Evolutionary conservation across 2,329 filamentous ascomycete species (phyloP).

Genomic region (Cryphonectria parasitica): DNA sequence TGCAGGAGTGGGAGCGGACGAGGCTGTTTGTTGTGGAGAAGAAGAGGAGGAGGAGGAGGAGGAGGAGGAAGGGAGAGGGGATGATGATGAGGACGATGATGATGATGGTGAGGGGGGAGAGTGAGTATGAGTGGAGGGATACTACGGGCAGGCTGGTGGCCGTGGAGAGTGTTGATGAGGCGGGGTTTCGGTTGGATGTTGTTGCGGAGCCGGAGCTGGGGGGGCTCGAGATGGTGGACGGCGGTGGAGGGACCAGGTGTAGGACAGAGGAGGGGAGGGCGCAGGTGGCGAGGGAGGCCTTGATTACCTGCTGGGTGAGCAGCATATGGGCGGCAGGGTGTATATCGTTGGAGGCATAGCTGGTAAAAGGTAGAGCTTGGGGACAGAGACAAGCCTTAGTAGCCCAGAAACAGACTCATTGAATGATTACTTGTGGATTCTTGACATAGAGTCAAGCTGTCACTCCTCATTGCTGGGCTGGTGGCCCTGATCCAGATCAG

Average conservation of each 20-base stretch:
- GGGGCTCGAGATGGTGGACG: background rate
- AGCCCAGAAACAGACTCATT: no score
- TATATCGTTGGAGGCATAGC: background rate
- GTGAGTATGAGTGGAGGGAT: background rate
- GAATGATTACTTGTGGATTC: no score
- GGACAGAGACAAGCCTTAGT: no score
- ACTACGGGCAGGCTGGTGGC: background rate
- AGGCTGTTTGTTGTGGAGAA: background rate
- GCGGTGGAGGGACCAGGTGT: no score
- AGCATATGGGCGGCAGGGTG: background rate
- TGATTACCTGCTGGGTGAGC: background rate
- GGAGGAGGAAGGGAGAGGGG: background rate
- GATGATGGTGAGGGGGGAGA: no score
- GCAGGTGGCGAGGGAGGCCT: background rate
- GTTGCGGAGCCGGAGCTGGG: background rate
- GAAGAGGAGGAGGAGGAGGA: background rate
- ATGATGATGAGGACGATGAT: background rate
- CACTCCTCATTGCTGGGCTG: no score
- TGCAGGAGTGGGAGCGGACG: background rate
- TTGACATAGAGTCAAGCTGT: no score
- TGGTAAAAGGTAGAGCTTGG: no score
- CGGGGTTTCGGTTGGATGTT: background rate
- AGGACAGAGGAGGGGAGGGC: background rate
- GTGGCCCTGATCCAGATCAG: no score
- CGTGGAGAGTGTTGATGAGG: background rate